Percentiles rank a stretch among this genome's conserved stretches.
Evolutionary conservation across 768 basidiomycete genomes (phyloP).

Genomic region (Lyophyllum decastes): DNA sequence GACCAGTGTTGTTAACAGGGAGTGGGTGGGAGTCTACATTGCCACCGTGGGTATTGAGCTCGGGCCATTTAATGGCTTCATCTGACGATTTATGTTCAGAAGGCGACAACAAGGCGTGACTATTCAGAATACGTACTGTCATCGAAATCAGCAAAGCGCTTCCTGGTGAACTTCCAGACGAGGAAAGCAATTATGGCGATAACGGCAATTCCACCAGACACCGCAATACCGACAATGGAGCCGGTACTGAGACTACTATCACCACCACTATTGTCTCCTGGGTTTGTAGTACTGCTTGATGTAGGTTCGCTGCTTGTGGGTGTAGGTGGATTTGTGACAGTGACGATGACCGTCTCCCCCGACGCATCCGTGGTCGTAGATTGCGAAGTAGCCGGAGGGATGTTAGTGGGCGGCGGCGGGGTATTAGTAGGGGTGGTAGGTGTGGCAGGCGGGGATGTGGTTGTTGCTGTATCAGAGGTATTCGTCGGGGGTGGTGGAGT

Average conservation of each 20-base stretch:
- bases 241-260: constrained; percentile 57
- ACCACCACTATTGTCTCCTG: constrained; percentile 18
- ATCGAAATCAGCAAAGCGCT: constrained; percentile 74
- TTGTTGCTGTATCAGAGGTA: constrained; percentile 8
- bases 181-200: constrained; percentile 75
- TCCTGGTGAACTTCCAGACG: constrained; percentile 85
- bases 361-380: constrained; percentile 14
- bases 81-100: constrained; percentile 36
- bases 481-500: constrained; percentile 7
- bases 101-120: constrained; percentile 1
- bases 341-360: constrained; percentile 29
- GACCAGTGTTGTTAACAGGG: constrained; percentile 69
- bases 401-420: constrained; percentile 11
- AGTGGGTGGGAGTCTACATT: constrained; percentile 56
- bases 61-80: constrained; percentile 92
- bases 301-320: constrained; percentile 26
- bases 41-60: constrained; percentile 68
- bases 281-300: constrained; percentile 26
- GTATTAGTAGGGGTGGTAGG: constrained; percentile 16
- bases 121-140: constrained; percentile 57
- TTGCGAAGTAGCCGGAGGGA: neutral
- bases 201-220: constrained; percentile 77
- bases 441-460: constrained; percentile 3
- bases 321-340: constrained; percentile 24
- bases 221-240: constrained; percentile 78